Base-by-base conservation (phyloP, 441 rosid genomes). In the Aquilaria agallochum region DNA sequence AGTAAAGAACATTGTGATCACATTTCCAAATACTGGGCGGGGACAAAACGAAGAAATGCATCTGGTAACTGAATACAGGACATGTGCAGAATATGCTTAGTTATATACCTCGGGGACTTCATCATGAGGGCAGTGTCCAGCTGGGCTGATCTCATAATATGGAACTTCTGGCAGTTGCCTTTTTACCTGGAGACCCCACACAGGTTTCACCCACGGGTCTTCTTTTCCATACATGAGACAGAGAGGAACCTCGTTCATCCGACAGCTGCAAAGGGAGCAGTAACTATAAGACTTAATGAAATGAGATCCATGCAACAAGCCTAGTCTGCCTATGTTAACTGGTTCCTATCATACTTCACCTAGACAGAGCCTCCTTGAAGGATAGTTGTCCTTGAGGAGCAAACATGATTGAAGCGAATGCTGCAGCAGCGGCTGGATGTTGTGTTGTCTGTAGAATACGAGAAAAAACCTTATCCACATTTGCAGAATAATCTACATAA, bases 81-180 rank as follows among this genome's bases (percentile, higher is more conserved):
- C 1, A 20, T 20, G 1, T 44, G 14, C 27, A 40, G 27, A 34
- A 42, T 6, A 45, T 20, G 27, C 27, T 20, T 20, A 20, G 70
- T 13, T 58, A 56, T 51, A 61, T 79, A 90, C 98, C 98, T 94
- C 98, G 2, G 98, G 95, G 71, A 94, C 95, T 85, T 94, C 98
- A 60, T 94, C 96, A 51, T 94, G 98, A 64, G 98, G 98, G 77
- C 98, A 90, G 75, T 90, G 98, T 56, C 98, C 98, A 4, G 98
- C 98, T 11, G 98, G 98, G 73, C 95, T 93, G 78, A 93, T 88
- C 74, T 93, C 91, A 31, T 93, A 93, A 74, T 85, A 90, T 27
- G 95, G 91, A 64, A 93, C 84, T 58, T 85, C 87, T 8, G 96
- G 92, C 8, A 88, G 66, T 76, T 80, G 87, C 56, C 54, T 75